phyloP scores from a whole-genome alignment of 768 basidiomycete genomes.

The Termitomyces sp. region DNA sequence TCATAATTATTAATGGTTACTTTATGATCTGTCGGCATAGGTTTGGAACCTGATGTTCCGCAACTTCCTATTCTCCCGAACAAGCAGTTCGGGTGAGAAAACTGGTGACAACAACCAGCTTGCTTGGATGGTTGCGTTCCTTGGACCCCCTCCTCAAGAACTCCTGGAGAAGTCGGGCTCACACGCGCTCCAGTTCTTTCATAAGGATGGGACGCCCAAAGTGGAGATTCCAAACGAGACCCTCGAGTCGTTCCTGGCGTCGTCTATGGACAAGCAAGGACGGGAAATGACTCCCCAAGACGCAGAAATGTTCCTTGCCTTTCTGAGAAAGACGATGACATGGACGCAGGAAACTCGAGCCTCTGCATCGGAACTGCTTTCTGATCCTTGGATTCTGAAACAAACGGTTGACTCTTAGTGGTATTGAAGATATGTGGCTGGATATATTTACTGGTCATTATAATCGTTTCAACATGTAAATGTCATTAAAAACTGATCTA shows the following conservation, averaged over 20 bases:
- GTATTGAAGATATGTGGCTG: too few species aligned
- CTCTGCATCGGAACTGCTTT: background rate
- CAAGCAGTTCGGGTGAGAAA: background rate
- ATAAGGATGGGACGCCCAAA: slow-evolving; percentile 1
- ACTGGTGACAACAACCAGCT: background rate
- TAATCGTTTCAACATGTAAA: too few species aligned
- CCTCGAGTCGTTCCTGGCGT: background rate
- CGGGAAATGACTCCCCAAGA: background rate
- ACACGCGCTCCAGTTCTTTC: background rate
- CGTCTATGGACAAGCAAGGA: background rate
- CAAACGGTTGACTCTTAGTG: too few species aligned
- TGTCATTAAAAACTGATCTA: too few species aligned
- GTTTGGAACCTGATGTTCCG: background rate
- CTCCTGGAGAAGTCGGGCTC: background rate
- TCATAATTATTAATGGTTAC: background rate
- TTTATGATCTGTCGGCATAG: background rate
- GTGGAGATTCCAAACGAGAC: background rate
- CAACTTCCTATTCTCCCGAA: too few species aligned
- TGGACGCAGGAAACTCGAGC: background rate
- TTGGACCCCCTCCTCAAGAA: background rate
- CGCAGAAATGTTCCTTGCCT: slow-evolving; percentile 1
- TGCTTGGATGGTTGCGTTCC: background rate
- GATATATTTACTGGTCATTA: too few species aligned
- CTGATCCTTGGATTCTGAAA: too few species aligned
- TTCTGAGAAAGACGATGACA: background rate